Evolutionary conservation across 108 stramenopile genomes (phyloP).

Genomic region (Bacterosira constricta): DNA sequence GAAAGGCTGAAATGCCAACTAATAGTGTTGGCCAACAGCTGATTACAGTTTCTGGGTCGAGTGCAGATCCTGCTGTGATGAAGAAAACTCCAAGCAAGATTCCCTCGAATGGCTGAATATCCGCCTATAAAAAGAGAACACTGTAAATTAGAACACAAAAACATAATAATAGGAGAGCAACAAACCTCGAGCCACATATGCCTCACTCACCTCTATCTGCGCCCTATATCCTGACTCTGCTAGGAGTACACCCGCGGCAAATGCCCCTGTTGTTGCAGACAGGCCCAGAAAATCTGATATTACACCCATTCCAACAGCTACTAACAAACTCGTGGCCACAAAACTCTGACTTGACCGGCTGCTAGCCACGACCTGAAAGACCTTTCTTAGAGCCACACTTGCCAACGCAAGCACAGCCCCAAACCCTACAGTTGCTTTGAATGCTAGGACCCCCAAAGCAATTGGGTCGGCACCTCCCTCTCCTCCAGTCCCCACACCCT

Average conservation of each 20-base stretch:
- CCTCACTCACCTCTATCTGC: slow-evolving; percentile 57
- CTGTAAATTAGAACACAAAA: background rate
- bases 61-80: slow-evolving; percentile 69
- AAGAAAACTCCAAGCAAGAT: slow-evolving; percentile 83
- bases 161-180: background rate
- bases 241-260: slow-evolving; percentile 80
- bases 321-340: slow-evolving; percentile 72
- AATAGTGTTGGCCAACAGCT: slow-evolving; percentile 75
- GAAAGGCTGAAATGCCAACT: slow-evolving; percentile 60
- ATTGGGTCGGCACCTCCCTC: slow-evolving; percentile 46
- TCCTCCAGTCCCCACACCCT: slow-evolving; percentile 40
- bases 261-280: slow-evolving; percentile 71
- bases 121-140: slow-evolving; percentile 47
- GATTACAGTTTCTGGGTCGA: slow-evolving; percentile 62
- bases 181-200: too few relatives aligned
- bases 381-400: slow-evolving; percentile 50
- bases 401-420: slow-evolving; percentile 64
- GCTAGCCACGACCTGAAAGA: slow-evolving; percentile 76
- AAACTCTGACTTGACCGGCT: slow-evolving; percentile 74
- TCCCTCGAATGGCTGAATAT: slow-evolving; percentile 83
- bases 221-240: slow-evolving; percentile 74
- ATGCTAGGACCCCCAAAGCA: slow-evolving; percentile 56
- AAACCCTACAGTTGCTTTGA: slow-evolving; percentile 77
- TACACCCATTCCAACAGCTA: slow-evolving; percentile 77
- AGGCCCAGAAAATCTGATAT: slow-evolving; percentile 66